Evolutionary conservation across 169 alveolate genomes (phyloP), one percentile per base, ranked within the genome.

Genomic region (Eimeria sp.): DNA sequence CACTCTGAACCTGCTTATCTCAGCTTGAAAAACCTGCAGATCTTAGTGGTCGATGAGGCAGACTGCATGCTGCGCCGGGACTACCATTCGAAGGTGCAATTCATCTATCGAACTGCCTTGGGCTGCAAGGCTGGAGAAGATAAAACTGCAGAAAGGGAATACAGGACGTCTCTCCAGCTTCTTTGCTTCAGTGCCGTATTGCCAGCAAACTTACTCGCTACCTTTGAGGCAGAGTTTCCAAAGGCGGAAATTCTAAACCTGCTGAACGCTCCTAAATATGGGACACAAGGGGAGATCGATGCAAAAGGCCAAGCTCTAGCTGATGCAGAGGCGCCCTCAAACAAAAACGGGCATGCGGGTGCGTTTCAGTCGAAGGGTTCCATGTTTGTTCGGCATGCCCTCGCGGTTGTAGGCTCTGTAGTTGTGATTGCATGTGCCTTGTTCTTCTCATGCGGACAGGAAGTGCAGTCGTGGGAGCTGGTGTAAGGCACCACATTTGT

Each of bases 21-120:
- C 3, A 43, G 80, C 71, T 80, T 93, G 71, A 52, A 76, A 6
- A 27, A 30, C 76, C 88, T 93, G 9, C 88, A 72, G 30, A 40
- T 77, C 33, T 54, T 80, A 46, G 96, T 93, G 4, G 56, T 93
- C 77, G 96, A 93, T 68, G 96, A 93, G 66, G 96, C 94, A 49
- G 96, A 93, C 54, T 80, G 89, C 27, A 68, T 93, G 68, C 66
- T 93, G 30, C 93, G 94, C n/a, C 85, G 93, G 14, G 96, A 88
- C 54, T 93, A 93, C 93, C 93, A 85, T 80, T 85, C 93, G 9
- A 85, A 85, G 72, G 80, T 85, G 60, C 82, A 25, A 60, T 46
- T n/a, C 43, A 58, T 85, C 25, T 85, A 64, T 56, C 27, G 82
- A 20, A 20, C 68, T 43, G 93, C 93, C 46, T 20, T 64, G 66